These are phyloP conservation scores for Cordyceps cateniannulata DNA, from an alignment of 2,329 filamentous ascomycete species.

Conservation along the genomic window DNA sequence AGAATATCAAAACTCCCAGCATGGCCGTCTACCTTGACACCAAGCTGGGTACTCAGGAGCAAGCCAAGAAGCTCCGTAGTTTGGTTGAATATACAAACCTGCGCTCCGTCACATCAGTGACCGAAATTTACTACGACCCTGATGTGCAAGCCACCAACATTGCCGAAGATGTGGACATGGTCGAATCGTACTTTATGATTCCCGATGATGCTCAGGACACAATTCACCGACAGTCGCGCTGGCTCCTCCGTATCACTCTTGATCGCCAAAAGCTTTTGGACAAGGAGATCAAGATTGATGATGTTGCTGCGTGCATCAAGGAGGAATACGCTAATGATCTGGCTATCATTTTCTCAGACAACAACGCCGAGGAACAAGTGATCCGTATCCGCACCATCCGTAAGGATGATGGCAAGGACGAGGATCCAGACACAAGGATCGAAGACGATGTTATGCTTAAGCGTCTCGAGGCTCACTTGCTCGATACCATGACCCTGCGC, in stretches of 20 bases:
- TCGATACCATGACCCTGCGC: slow-evolving; percentile 85
- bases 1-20: slow-evolving; percentile 96
- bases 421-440: slow-evolving; percentile 53
- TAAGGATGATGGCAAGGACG: slow-evolving; percentile 64
- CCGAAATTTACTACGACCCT: slow-evolving; percentile 97
- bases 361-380: slow-evolving; percentile 92
- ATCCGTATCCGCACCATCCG: slow-evolving; percentile 82
- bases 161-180: slow-evolving; percentile 82
- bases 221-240: slow-evolving; percentile 76
- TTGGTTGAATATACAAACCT: slow-evolving; percentile 91
- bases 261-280: slow-evolving; percentile 93
- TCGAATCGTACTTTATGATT: slow-evolving; percentile 94
- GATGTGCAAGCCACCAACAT: slow-evolving; percentile 82
- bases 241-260: slow-evolving; percentile 88
- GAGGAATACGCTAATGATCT: slow-evolving; percentile 79
- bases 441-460: slow-evolving; percentile 92
- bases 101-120: slow-evolving; percentile 81
- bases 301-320: slow-evolving; percentile 86
- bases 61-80: slow-evolving; percentile 79
- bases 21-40: slow-evolving; percentile 85
- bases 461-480: slow-evolving; percentile 81
- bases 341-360: slow-evolving; percentile 93
- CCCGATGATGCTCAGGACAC: slow-evolving; percentile 64
- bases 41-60: slow-evolving; percentile 61
- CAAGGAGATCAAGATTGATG: slow-evolving; percentile 84